phyloP scores from a whole-genome alignment of 306 rosid species.

The Gillenia trifoliata region DNA sequence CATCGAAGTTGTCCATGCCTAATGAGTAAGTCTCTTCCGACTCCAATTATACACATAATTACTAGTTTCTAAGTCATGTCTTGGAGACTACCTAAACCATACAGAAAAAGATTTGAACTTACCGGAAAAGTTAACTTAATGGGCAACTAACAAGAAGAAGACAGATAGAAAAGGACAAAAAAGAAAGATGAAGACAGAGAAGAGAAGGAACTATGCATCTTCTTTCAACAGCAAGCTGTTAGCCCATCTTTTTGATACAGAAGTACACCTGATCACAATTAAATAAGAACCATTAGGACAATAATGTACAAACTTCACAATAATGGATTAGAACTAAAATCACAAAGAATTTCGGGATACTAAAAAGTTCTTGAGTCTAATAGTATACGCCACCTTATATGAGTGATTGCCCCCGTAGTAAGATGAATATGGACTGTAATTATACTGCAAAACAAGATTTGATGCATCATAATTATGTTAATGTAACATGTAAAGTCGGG shows the following conservation, averaged over 20 bases:
- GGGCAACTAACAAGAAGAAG: constrained; percentile 16
- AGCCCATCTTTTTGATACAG: constrained; percentile 28
- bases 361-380: constrained; percentile 23
- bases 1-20: constrained; percentile 39
- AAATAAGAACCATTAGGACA: constrained; percentile 19
- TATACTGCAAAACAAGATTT: constrained; percentile 45
- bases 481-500: constrained; percentile 13
- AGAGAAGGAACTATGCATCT: constrained; percentile 36
- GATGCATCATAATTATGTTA: constrained; percentile 9
- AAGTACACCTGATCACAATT: constrained; percentile 41
- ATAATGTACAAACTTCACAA: constrained; percentile 21
- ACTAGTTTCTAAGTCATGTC: constrained; percentile 31
- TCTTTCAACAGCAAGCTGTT: constrained; percentile 29
- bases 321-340: constrained; percentile 6
- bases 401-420: constrained; percentile 41
- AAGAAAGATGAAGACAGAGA: constrained; percentile 7
- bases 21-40: constrained; percentile 27
- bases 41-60: constrained; percentile 28
- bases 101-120: constrained; percentile 26
- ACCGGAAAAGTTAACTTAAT: constrained; percentile 17
- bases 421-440: constrained; percentile 50
- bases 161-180: constrained; percentile 25
- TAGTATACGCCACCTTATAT: constrained; percentile 44
- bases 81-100: constrained; percentile 32
- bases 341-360: constrained; percentile 12